These are phyloP conservation scores for Venturia effusa DNA, from an alignment of 2,329 filamentous ascomycete species.

Conservation along the genomic window DNA sequence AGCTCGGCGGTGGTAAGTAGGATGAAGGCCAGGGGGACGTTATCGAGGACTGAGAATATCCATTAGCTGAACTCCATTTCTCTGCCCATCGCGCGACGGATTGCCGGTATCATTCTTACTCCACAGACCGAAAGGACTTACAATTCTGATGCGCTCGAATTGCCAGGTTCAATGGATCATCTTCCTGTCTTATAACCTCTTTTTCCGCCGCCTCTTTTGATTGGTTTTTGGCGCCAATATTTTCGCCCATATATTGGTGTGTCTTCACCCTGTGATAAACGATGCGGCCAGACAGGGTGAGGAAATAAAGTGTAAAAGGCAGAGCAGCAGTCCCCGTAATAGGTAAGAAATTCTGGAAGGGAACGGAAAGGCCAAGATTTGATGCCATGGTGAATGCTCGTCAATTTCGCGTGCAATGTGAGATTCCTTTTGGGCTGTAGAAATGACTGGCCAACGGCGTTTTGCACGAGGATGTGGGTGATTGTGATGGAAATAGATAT, in stretches of 20 bases:
- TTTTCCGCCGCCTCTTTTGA: background rate
- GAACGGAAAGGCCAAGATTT: background rate
- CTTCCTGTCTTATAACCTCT: background rate
- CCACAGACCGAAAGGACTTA: background rate
- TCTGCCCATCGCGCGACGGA: too few species aligned
- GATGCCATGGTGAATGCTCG: background rate
- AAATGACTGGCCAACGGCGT: too few species aligned
- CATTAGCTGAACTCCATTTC: background rate
- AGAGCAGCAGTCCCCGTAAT: background rate
- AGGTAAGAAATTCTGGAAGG: background rate
- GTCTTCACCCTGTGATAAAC: background rate
- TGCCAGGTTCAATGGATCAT: background rate
- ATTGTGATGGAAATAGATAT: background rate
- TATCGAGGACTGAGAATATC: background rate
- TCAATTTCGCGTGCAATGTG: background rate
- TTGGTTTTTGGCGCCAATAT: constrained; percentile 1
- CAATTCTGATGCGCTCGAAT: background rate
- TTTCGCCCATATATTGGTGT: background rate
- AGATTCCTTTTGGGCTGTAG: background rate
- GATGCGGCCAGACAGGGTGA: background rate
- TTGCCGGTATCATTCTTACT: background rate
- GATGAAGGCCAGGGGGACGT: constrained; percentile 1
- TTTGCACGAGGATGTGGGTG: background rate
- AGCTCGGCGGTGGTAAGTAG: background rate
- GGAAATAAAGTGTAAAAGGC: background rate